Conservation (phyloP, 805 yeast species). For the Saccharomyces mikatae region DNA sequence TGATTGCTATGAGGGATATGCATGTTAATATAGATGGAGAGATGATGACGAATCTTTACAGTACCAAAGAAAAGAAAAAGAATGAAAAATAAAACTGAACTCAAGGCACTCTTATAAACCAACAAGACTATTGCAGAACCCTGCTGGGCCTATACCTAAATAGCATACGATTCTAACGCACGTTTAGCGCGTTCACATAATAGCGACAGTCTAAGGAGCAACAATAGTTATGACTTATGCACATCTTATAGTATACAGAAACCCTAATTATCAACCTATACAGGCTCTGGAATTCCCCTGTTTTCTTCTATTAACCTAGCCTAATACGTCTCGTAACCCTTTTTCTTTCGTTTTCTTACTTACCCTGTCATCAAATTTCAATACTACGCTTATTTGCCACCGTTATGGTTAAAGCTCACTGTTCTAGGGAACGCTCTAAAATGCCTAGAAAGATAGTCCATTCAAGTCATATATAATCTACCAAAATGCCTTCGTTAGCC, state of each 20-base stretch:
- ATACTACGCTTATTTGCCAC: neutral
- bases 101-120: too few species aligned
- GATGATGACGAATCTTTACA: too few species aligned
- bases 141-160: too few species aligned
- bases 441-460: neutral
- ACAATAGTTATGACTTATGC: neutral
- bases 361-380: neutral
- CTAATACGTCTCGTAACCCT: neutral
- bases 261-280: neutral
- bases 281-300: neutral
- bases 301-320: neutral
- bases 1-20: too few species aligned
- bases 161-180: too few species aligned
- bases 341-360: neutral
- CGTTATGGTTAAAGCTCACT: neutral
- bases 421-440: neutral
- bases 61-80: neutral
- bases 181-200: too few species aligned
- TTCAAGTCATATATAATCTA: neutral
- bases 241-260: too few species aligned
- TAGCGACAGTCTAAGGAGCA: too few species aligned
- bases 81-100: too few species aligned
- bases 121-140: too few species aligned
- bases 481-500: slow-evolving; percentile 45
- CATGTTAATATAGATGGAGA: too few species aligned